Conservation (phyloP, 1,139 yeast species). For the Yamadazyma aaseri region DNA sequence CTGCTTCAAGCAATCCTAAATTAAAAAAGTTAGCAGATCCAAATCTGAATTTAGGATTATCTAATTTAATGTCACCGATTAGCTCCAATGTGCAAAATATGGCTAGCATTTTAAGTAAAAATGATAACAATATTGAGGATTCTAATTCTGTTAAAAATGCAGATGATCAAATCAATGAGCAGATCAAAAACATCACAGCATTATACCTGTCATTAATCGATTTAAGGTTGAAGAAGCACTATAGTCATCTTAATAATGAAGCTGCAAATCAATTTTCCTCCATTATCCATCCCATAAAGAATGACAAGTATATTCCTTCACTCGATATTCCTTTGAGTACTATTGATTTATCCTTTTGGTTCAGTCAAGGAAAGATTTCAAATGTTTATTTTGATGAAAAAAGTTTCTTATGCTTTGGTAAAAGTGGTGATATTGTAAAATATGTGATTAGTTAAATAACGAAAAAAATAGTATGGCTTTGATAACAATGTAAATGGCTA, state of each 20-base stretch:
- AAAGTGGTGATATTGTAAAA: constrained; percentile 52
- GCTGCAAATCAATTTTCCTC: constrained; percentile 18
- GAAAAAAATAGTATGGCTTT: no score
- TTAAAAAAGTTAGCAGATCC: background rate
- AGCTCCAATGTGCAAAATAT: constrained; percentile 7
- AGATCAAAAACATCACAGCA: constrained; percentile 21
- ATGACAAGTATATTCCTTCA: constrained; percentile 42
- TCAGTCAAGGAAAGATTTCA: constrained; percentile 43
- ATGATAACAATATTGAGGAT: constrained; percentile 1
- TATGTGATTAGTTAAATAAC: constrained; percentile 17
- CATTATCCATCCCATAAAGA: constrained; percentile 38
- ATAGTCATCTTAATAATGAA: constrained; percentile 11
- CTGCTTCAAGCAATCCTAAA: background rate
- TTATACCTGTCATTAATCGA: constrained; percentile 39
- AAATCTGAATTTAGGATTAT: background rate
- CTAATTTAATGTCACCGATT: constrained; percentile 2
- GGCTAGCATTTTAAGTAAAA: constrained; percentile 6
- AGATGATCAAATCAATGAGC: constrained; percentile 13
- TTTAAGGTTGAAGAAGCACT: constrained; percentile 32
- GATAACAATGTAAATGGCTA: no score
- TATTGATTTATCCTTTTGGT: constrained; percentile 34
- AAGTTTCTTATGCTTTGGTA: constrained; percentile 51
- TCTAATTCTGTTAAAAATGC: constrained; percentile 17
- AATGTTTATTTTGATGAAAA: constrained; percentile 38
- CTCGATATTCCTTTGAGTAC: constrained; percentile 37